These are phyloP conservation scores for Aspergillus puulaauensis DNA, from an alignment of 2,329 filamentous ascomycete species.

Conservation along the genomic window DNA sequence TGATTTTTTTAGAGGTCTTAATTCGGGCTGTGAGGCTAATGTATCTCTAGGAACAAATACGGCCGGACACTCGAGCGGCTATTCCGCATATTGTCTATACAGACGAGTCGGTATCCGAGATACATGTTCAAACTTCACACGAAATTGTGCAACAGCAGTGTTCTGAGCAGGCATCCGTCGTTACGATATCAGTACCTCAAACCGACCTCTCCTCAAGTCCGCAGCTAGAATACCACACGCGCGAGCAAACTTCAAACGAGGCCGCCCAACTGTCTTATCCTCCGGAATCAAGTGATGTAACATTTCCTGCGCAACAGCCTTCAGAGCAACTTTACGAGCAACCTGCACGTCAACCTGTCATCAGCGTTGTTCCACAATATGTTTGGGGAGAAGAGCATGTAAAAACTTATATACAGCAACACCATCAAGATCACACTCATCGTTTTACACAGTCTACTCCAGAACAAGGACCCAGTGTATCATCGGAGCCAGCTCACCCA, in stretches of 20 bases:
- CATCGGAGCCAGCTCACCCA: background rate
- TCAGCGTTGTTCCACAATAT: slow-evolving; percentile 45
- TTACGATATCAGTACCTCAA: background rate
- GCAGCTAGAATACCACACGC: background rate
- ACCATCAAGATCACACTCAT: slow-evolving; percentile 12
- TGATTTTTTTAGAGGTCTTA: no score
- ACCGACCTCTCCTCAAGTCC: background rate
- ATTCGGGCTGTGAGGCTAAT: background rate
- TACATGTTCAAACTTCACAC: background rate
- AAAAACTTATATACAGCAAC: slow-evolving; percentile 30
- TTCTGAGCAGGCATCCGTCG: background rate
- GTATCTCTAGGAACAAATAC: background rate
- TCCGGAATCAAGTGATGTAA: background rate
- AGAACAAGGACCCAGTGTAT: slow-evolving; percentile 10
- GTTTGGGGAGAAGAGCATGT: slow-evolving; percentile 46
- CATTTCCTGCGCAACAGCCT: background rate
- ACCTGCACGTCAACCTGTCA: slow-evolving; percentile 16
- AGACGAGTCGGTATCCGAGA: background rate
- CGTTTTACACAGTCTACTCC: slow-evolving; percentile 14
- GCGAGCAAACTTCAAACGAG: background rate
- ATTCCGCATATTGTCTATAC: background rate
- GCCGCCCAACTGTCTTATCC: background rate
- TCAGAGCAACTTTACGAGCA: background rate
- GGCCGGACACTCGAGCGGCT: background rate
- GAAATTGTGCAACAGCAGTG: background rate